phyloP scores from a whole-genome alignment of 768 basidiomycete species.

The Albatrellus ellisii region DNA sequence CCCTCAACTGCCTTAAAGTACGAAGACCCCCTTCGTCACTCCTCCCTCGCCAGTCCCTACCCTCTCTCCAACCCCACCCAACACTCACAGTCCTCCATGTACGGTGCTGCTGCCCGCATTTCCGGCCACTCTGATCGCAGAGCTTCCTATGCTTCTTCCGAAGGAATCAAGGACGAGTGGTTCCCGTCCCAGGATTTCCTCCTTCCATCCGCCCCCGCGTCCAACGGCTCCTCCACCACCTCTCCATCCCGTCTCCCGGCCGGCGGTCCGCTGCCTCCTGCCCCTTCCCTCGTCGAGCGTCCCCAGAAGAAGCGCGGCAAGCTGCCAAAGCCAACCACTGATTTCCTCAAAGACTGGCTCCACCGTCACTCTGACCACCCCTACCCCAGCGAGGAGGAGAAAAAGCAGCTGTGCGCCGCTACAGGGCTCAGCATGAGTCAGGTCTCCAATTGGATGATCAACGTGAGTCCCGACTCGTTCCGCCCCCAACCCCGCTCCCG shows the following conservation, averaged over 20 bases:
- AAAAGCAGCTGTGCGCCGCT: slow-evolving; percentile 77
- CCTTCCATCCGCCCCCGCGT: slow-evolving; percentile 23
- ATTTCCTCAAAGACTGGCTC: slow-evolving; percentile 81
- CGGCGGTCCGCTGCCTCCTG: slow-evolving; percentile 22
- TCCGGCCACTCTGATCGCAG: slow-evolving; percentile 58
- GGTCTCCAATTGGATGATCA: slow-evolving; percentile 92
- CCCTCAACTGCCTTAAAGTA: slow-evolving; percentile 40
- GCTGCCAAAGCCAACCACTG: slow-evolving; percentile 82
- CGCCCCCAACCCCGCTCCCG: slow-evolving; percentile 10
- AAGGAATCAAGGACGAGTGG: slow-evolving; percentile 58
- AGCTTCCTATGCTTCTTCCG: slow-evolving; percentile 24
- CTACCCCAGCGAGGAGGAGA: slow-evolving; percentile 83
- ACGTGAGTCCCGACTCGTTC: slow-evolving; percentile 30
- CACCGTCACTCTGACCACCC: slow-evolving; percentile 83
- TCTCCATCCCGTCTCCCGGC: slow-evolving; percentile 41
- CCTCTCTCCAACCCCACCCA: slow-evolving; percentile 25
- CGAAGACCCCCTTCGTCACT: slow-evolving; percentile 58
- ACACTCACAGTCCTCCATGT: slow-evolving; percentile 31
- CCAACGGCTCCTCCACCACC: slow-evolving; percentile 22
- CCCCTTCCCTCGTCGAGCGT: slow-evolving; percentile 54
- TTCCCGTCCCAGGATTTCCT: slow-evolving; percentile 52
- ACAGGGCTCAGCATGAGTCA: slow-evolving; percentile 83
- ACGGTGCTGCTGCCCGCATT: slow-evolving; percentile 54
- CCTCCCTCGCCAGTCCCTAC: slow-evolving; percentile 41
- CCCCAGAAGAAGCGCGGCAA: slow-evolving; percentile 78